Conservation (phyloP, 805 yeast species). For the Monosporozyma aquatica region DNA sequence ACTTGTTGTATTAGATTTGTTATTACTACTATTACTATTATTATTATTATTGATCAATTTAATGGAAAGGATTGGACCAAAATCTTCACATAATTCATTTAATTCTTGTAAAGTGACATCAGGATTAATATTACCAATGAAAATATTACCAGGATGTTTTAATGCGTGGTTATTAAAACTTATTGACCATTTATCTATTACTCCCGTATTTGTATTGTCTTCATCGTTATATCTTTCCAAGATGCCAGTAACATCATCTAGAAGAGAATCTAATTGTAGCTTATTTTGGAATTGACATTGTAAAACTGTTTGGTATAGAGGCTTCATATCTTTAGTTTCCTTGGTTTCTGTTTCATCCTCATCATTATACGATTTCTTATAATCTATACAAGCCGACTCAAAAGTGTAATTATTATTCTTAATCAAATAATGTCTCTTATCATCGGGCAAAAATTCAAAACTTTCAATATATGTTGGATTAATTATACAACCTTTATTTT, state of each 20-base stretch:
- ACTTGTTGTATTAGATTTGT: no score
- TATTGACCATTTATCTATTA: constrained; percentile 22
- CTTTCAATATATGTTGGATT: constrained; percentile 21
- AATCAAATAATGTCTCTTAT: constrained; percentile 15
- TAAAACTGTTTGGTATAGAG: constrained; percentile 21
- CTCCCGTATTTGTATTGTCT: not conserved
- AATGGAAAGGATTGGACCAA: constrained; percentile 37
- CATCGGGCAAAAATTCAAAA: constrained; percentile 24
- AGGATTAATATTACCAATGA: constrained; percentile 41
- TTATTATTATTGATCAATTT: constrained; percentile 36
- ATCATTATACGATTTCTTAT: constrained; percentile 10
- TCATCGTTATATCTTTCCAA: constrained; percentile 7
- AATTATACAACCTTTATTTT: constrained; percentile 15
- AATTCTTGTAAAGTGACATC: constrained; percentile 33
- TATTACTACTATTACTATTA: constrained; percentile 7
- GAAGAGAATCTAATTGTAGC: constrained; percentile 4
- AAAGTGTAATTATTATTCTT: constrained; percentile 17
- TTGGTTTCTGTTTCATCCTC: not conserved
- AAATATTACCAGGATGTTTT: constrained; percentile 51
- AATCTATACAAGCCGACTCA: constrained; percentile 20
- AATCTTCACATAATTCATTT: constrained; percentile 31
- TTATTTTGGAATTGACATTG: constrained; percentile 21
- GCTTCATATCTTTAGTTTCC: constrained; percentile 4
- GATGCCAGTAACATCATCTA: not conserved
- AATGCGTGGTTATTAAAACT: constrained; percentile 24